These are phyloP conservation scores for Cercospora sp. DNA, from an alignment of 2,329 filamentous ascomycete genomes.

Conservation along the genomic window DNA sequence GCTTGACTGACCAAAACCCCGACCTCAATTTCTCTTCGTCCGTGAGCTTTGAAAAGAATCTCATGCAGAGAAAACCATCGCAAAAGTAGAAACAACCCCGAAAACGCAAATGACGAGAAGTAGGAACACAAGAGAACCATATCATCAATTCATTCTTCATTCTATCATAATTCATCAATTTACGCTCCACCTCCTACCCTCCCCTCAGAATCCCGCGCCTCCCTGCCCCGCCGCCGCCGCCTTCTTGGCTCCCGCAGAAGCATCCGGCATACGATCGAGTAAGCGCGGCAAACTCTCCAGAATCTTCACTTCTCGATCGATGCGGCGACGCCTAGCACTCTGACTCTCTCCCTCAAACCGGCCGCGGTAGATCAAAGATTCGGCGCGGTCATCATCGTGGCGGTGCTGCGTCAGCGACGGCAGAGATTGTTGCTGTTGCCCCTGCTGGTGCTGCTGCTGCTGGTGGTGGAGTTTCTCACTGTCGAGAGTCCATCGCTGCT, in stretches of 20 bases:
- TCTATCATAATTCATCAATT: not conserved
- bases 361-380: slow-evolving; percentile 14
- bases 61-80: too few species aligned
- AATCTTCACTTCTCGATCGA: slow-evolving; percentile 17
- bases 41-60: too few species aligned
- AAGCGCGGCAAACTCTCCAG: slow-evolving; percentile 12
- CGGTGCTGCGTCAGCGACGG: not conserved
- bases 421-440: not conserved
- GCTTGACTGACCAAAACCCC: too few species aligned
- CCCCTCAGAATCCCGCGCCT: not conserved
- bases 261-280: slow-evolving; percentile 1
- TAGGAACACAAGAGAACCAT: too few species aligned
- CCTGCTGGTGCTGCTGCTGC: not conserved
- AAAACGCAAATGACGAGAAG: too few species aligned
- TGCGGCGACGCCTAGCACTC: slow-evolving; percentile 8
- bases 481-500: slow-evolving; percentile 17
- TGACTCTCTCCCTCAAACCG: slow-evolving; percentile 20
- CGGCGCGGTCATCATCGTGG: slow-evolving; percentile 11
- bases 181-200: not conserved
- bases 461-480: not conserved
- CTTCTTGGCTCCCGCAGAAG: not conserved
- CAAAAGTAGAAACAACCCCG: too few species aligned
- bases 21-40: too few species aligned
- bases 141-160: not conserved
- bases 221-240: not conserved